A percentile compares a stretch with the other conserved stretches of the same genome.
Conservation (phyloP, 352 stramenopile genomes). For the Peronosclerospora sorghi region DNA sequence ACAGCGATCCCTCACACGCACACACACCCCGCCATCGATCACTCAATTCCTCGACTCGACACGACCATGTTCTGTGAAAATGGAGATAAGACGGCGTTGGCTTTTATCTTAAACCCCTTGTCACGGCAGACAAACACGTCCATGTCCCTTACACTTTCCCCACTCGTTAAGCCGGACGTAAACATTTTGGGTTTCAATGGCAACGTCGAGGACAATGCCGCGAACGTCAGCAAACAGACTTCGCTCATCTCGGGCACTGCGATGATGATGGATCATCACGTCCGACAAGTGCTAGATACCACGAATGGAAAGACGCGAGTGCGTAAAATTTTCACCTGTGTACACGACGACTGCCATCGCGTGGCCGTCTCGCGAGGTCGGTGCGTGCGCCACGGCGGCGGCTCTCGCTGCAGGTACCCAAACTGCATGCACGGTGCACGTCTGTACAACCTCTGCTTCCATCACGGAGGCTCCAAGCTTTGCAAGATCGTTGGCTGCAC, state of each 20-base stretch:
- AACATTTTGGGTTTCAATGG: slow-evolving; percentile 23
- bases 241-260: slow-evolving; percentile 27
- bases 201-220: slow-evolving; percentile 18
- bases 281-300: slow-evolving; percentile 32
- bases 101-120: slow-evolving; percentile 66
- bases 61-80: slow-evolving; percentile 24
- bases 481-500: slow-evolving; percentile 51
- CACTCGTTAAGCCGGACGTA: slow-evolving; percentile 29
- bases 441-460: slow-evolving; percentile 65
- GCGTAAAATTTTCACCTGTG: slow-evolving; percentile 50
- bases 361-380: slow-evolving; percentile 36
- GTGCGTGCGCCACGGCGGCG: slow-evolving; percentile 49
- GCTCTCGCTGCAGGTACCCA: slow-evolving; percentile 40
- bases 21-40: no score
- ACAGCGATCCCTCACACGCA: neutral
- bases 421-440: slow-evolving; percentile 61
- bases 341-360: slow-evolving; percentile 30
- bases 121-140: slow-evolving; percentile 15
- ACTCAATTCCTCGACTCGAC: no score
- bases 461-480: slow-evolving; percentile 60
- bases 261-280: slow-evolving; percentile 47
- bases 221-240: slow-evolving; percentile 15
- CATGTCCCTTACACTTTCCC: slow-evolving; percentile 33
- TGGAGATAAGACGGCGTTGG: slow-evolving; percentile 43
- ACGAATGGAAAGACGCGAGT: slow-evolving; percentile 38